Percentiles rank a stretch among this genome's conserved stretches.
These are phyloP conservation scores for Ogataea degrootiae DNA, from an alignment of 805 yeast genomes.

Conservation along the genomic window DNA sequence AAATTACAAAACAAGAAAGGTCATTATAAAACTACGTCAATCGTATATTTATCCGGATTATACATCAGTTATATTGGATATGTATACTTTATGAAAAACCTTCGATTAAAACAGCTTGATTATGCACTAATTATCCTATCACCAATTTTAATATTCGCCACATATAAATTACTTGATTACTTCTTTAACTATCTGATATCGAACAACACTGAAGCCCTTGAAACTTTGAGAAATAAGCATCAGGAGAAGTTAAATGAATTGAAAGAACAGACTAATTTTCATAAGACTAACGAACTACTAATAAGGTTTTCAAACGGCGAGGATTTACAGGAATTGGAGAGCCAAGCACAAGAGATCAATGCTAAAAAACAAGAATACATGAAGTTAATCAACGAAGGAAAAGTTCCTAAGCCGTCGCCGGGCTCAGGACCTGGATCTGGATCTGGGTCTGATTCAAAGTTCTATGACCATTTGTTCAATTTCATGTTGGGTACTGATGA, in stretches of 20 bases:
- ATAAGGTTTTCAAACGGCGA: constrained; percentile 55
- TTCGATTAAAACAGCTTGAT: constrained; percentile 1
- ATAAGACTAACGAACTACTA: constrained; percentile 69
- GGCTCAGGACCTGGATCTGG: constrained; percentile 7
- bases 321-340: constrained; percentile 36
- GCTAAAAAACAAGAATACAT: constrained; percentile 36
- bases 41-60: constrained; percentile 15
- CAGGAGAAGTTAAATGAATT: constrained; percentile 32
- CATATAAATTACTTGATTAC: constrained; percentile 12
- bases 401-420: constrained; percentile 8
- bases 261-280: constrained; percentile 59
- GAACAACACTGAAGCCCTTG: constrained; percentile 20
- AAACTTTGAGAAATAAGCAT: constrained; percentile 28
- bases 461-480: constrained; percentile 35
- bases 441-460: neutral
- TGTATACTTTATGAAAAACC: constrained; percentile 7
- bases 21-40: constrained; percentile 13
- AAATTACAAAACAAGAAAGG: constrained; percentile 11
- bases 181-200: constrained; percentile 18
- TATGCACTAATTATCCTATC: constrained; percentile 2
- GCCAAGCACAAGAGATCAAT: constrained; percentile 39
- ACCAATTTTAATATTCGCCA: constrained; percentile 13
- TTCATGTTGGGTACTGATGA: constrained; percentile 60
- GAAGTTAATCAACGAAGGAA: constrained; percentile 29
- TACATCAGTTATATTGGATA: constrained; percentile 24